Conservation (phyloP, 2,329 filamentous ascomycete genomes). For the Paraphoma sp. region DNA sequence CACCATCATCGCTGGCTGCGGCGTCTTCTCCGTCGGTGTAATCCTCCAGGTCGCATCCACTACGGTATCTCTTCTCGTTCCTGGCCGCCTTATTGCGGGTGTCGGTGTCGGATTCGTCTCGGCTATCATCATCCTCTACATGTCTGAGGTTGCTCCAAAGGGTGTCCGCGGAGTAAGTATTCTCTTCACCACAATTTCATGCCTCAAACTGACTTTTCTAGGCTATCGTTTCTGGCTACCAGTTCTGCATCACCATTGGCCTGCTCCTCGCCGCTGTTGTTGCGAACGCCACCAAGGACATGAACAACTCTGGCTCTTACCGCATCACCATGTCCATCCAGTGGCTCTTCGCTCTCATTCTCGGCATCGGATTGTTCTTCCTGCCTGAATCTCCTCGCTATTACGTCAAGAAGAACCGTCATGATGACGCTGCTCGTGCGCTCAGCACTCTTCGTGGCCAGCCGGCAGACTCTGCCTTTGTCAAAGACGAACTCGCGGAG, state of each 20-base stretch:
- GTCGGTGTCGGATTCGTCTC: conserved; percentile 50
- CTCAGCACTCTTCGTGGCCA: conserved; percentile 77
- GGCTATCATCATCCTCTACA: conserved; percentile 67
- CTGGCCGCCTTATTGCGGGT: conserved; percentile 48
- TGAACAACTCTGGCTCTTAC: conserved; percentile 67
- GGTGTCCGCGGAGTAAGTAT: conserved; percentile 81
- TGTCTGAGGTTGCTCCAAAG: conserved; percentile 77
- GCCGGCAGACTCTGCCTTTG: conserved; percentile 72
- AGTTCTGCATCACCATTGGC: conserved; percentile 84
- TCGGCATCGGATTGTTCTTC: conserved; percentile 73
- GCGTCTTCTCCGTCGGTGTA: conserved; percentile 48
- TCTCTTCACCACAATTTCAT: conserved; percentile 1
- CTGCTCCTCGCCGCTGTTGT: conserved; percentile 77
- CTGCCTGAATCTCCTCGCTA: conserved; percentile 87
- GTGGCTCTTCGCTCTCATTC: conserved; percentile 80
- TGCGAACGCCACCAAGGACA: conserved; percentile 72
- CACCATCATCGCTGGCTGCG: conserved; percentile 56
- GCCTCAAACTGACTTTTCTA: neutral
- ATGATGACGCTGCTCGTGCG: conserved; percentile 67
- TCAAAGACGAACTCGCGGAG: conserved; percentile 81
- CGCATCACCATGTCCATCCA: conserved; percentile 83
- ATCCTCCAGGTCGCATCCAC: conserved; percentile 47
- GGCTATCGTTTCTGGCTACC: conserved; percentile 67
- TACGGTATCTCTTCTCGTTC: conserved; percentile 41
- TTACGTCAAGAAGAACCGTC: conserved; percentile 78